phyloP scores from a whole-genome alignment of 2,329 filamentous ascomycete genomes.

The Laburnicola sp. region DNA sequence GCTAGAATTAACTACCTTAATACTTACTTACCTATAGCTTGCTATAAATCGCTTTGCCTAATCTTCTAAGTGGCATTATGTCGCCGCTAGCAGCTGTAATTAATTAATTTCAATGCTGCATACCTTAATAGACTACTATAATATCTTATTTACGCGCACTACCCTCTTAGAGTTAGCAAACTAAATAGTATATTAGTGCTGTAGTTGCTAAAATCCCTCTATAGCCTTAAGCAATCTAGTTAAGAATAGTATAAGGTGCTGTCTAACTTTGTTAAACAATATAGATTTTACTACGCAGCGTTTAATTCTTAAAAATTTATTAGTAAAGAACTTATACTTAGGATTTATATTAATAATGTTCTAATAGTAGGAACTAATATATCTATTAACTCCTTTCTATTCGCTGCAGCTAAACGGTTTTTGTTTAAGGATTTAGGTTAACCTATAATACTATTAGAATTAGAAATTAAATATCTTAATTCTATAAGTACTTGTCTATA shows the following conservation, averaged over 20 bases:
- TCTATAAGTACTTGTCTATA: not conserved
- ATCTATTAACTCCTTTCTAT: not conserved
- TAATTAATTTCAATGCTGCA: constrained; percentile 12
- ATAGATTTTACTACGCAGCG: not conserved
- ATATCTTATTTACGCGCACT: constrained; percentile 5
- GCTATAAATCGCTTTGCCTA: too few species aligned
- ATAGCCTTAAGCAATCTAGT: constrained; percentile 20
- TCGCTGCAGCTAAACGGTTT: constrained; percentile 1
- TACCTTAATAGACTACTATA: constrained; percentile 10
- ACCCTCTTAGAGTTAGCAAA: not conserved
- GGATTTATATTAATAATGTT: constrained; percentile 20
- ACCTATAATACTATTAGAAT: constrained; percentile 3
- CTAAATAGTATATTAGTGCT: not conserved
- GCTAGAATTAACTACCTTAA: too few species aligned
- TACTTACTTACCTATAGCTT: too few species aligned
- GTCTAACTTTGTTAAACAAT: not conserved
- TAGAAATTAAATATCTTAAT: constrained; percentile 8
- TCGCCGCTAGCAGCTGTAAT: too few species aligned
- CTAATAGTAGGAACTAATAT: constrained; percentile 1
- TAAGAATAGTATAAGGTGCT: constrained; percentile 16
- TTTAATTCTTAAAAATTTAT: constrained; percentile 13
- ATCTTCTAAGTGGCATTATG: too few species aligned
- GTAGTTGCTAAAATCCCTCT: constrained; percentile 11
- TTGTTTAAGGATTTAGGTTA: constrained; percentile 12
- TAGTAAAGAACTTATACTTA: constrained; percentile 5